Conservation (phyloP, 345 rosid genomes). For the Melaleuca alternifolia region DNA sequence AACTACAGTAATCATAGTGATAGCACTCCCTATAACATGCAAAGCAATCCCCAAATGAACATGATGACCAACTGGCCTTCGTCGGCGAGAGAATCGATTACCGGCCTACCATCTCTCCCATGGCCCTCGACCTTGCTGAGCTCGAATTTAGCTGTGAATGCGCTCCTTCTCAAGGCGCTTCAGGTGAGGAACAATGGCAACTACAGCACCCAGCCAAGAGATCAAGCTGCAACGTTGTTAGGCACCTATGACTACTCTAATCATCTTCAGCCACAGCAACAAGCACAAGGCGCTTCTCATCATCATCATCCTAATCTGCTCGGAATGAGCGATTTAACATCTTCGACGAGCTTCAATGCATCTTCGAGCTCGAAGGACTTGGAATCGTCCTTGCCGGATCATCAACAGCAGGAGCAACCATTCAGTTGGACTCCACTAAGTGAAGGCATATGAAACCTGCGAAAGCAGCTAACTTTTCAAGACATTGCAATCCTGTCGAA, state of each 20-base stretch:
- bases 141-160: constrained; percentile 66
- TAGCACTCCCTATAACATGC: neutral
- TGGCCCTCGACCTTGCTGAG: constrained; percentile 58
- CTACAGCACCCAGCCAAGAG: constrained; percentile 29
- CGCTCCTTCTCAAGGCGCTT: constrained; percentile 74
- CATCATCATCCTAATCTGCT: constrained; percentile 5
- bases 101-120: constrained; percentile 20
- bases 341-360: constrained; percentile 27
- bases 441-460: constrained; percentile 10
- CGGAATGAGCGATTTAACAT: constrained; percentile 3
- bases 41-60: neutral
- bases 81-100: constrained; percentile 13
- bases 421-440: constrained; percentile 81
- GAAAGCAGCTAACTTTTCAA: neutral
- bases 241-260: neutral
- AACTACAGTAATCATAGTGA: constrained; percentile 15
- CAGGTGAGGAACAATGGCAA: constrained; percentile 31
- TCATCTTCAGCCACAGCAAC: neutral
- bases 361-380: constrained; percentile 46
- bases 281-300: neutral
- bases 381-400: constrained; percentile 9
- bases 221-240: neutral
- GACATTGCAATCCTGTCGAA: neutral
- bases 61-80: constrained; percentile 16
- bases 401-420: constrained; percentile 64